Evolutionary conservation across 2,329 filamentous ascomycete species (phyloP).

Genomic region (Diplodia corticola): DNA sequence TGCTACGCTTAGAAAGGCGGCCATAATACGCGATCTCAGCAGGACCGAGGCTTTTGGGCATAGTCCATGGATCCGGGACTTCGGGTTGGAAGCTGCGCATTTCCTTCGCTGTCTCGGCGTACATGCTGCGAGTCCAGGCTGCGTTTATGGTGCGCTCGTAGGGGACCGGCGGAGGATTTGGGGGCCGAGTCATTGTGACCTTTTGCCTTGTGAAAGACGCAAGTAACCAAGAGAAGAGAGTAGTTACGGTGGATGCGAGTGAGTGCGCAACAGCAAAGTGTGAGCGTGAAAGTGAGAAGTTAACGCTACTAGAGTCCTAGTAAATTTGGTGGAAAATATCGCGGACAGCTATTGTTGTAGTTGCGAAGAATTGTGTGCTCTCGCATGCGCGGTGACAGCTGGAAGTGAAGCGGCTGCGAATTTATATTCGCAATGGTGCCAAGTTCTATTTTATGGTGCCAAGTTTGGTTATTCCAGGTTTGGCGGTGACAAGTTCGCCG

Average conservation of each 20-base stretch:
- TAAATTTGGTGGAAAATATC: background rate
- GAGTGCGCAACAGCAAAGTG: background rate
- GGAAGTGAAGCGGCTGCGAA: no score
- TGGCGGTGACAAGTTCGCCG: background rate
- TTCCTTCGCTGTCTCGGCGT: background rate
- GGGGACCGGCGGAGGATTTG: background rate
- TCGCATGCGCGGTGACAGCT: background rate
- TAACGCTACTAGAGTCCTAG: background rate
- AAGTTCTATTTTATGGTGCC: no score
- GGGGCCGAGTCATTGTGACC: background rate
- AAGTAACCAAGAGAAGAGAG: background rate
- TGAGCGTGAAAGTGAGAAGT: background rate
- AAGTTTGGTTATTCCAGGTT: no score
- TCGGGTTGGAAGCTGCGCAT: background rate
- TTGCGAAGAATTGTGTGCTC: background rate
- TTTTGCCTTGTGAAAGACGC: background rate
- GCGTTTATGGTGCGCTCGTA: background rate
- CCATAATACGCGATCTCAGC: background rate
- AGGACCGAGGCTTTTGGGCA: background rate
- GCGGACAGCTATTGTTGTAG: background rate
- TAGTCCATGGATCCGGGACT: background rate
- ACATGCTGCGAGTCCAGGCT: background rate
- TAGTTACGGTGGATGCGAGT: background rate
- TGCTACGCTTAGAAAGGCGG: background rate
- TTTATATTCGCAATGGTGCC: no score